Conservation (phyloP, 352 stramenopile species). For the Phytopythium montanum region DNA sequence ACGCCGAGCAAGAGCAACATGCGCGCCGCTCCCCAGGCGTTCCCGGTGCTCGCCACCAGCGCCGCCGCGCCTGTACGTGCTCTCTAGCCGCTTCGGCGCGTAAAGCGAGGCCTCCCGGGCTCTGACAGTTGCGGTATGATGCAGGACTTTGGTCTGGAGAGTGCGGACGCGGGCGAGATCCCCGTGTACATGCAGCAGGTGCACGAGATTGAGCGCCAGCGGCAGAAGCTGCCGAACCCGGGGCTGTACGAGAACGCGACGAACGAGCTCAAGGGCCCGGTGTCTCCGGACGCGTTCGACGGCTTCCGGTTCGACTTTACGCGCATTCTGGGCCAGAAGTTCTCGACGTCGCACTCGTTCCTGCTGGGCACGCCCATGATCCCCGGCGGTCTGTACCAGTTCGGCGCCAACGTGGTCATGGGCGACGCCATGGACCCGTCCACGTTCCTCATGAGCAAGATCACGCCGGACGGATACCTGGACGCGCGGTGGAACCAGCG, state of each 20-base stretch:
- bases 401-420: constrained; percentile 78
- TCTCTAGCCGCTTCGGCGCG: background rate
- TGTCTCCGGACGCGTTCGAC: constrained; percentile 81
- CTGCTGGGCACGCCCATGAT: constrained; percentile 82
- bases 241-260: constrained; percentile 83
- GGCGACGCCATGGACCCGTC: constrained; percentile 76
- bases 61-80: constrained; percentile 41
- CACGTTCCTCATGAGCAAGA: constrained; percentile 84
- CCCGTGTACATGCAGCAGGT: constrained; percentile 84
- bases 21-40: constrained; percentile 16
- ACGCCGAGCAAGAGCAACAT: constrained; percentile 34
- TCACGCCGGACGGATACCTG: constrained; percentile 80
- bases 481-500: constrained; percentile 84
- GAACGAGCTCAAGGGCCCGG: constrained; percentile 78
- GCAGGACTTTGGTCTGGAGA: constrained; percentile 9
- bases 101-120: background rate
- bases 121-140: background rate
- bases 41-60: constrained; percentile 69
- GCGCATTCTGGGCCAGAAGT: constrained; percentile 73
- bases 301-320: constrained; percentile 88
- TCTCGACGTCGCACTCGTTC: constrained; percentile 83
- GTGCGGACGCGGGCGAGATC: constrained; percentile 33
- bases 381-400: constrained; percentile 81
- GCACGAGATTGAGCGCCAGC: constrained; percentile 76
- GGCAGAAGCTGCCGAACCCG: constrained; percentile 65